Percentiles rank a stretch among this genome's conserved stretches.
These are phyloP conservation scores for Trichoderma atrobrunneum DNA, from an alignment of 2,329 filamentous ascomycete species.

Conservation along the genomic window DNA sequence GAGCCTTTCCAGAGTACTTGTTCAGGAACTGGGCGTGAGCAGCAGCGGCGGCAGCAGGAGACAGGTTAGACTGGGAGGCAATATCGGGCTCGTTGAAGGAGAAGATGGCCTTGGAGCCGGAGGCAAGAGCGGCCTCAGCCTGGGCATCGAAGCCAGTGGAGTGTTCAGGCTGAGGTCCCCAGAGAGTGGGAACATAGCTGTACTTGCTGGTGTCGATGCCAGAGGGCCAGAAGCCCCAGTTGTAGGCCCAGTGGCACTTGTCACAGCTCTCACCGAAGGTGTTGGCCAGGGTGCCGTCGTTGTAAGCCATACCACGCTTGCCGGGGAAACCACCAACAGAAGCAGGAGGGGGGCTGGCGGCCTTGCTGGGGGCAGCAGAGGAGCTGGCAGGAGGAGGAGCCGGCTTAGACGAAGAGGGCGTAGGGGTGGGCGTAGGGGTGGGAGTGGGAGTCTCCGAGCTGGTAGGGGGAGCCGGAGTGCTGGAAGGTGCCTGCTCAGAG, in stretches of 20 bases:
- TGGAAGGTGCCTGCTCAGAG: slow-evolving; percentile 18
- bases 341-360: slow-evolving; percentile 13
- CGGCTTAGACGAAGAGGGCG: slow-evolving; percentile 1
- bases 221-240: slow-evolving; percentile 57
- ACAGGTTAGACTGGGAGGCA: slow-evolving; percentile 56
- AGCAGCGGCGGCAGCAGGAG: slow-evolving; percentile 49
- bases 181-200: slow-evolving; percentile 67
- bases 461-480: slow-evolving; percentile 5
- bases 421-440: slow-evolving; percentile 17
- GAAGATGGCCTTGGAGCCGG: slow-evolving; percentile 57
- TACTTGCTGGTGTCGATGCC: slow-evolving; percentile 42
- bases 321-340: slow-evolving; percentile 22
- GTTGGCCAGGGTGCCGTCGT: slow-evolving; percentile 52
- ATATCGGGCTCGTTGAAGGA: slow-evolving; percentile 73
- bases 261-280: slow-evolving; percentile 47
- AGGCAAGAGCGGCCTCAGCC: slow-evolving; percentile 50
- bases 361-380: slow-evolving; percentile 5
- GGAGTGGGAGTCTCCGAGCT: background rate
- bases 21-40: slow-evolving; percentile 55
- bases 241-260: slow-evolving; percentile 57
- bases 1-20: slow-evolving; percentile 50
- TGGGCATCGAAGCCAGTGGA: slow-evolving; percentile 49
- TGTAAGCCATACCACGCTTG: slow-evolving; percentile 70
- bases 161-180: slow-evolving; percentile 48
- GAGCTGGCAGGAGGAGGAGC: slow-evolving; percentile 16